phyloP scores from a whole-genome alignment of 2,329 filamentous ascomycete species.

The Monilinia vaccinii-corymbosi region DNA sequence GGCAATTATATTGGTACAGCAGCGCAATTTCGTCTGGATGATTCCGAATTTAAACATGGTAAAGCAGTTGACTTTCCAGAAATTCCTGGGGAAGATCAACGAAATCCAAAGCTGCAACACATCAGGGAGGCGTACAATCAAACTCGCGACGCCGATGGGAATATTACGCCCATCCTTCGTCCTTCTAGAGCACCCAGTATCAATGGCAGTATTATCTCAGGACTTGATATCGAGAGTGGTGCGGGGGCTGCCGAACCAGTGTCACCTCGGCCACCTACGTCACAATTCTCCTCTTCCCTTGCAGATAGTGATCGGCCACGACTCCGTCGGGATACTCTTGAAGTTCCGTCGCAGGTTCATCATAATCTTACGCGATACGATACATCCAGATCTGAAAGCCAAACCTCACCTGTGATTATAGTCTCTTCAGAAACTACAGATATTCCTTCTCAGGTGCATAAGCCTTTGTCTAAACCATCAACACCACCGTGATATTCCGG shows the following conservation, averaged over 20 bases:
- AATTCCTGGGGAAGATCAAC: constrained; percentile 42
- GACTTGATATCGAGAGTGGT: constrained; percentile 19
- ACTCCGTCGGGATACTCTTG: constrained; percentile 28
- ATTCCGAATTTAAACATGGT: constrained; percentile 39
- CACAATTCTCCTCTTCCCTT: neutral
- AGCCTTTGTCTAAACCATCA: neutral
- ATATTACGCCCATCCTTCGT: constrained; percentile 23
- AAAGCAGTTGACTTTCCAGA: constrained; percentile 43
- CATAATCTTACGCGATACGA: constrained; percentile 12
- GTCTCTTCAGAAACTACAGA: constrained; percentile 15
- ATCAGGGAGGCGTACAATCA: constrained; percentile 36
- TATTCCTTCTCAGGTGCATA: neutral
- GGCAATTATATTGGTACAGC: constrained; percentile 40
- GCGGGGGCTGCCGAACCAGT: constrained; percentile 13
- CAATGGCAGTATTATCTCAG: constrained; percentile 28
- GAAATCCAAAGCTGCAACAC: constrained; percentile 34
- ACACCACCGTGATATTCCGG: neutral
- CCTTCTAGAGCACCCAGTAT: constrained; percentile 35
- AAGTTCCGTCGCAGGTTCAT: constrained; percentile 32
- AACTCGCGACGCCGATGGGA: constrained; percentile 29
- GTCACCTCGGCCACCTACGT: constrained; percentile 12
- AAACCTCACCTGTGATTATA: constrained; percentile 16
- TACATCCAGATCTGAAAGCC: constrained; percentile 4
- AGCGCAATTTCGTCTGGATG: constrained; percentile 39
- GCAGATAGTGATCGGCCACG: neutral